Conservation (phyloP, 2,329 filamentous ascomycete genomes). For the Macrophomina tecta region DNA sequence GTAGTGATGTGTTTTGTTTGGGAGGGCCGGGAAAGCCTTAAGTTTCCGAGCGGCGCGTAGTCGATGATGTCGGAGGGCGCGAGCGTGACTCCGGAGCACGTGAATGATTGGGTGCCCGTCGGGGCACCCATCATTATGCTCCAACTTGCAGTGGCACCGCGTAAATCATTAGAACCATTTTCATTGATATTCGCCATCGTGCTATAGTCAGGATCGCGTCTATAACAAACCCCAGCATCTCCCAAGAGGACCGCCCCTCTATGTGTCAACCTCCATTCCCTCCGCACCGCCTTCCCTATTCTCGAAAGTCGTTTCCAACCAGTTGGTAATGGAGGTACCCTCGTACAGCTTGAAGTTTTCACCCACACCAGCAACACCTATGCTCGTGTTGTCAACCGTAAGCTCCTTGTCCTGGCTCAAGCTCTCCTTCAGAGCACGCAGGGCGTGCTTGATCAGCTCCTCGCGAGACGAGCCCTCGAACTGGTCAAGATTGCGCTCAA, state of each 20-base stretch:
- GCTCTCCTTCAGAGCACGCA: slow-evolving; percentile 92
- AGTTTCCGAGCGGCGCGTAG: not conserved
- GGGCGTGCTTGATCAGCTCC: slow-evolving; percentile 87
- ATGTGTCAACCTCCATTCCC: slow-evolving; percentile 62
- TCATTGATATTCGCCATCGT: slow-evolving; percentile 22
- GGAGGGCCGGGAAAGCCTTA: slow-evolving; percentile 3
- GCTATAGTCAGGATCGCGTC: slow-evolving; percentile 23
- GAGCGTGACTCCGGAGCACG: slow-evolving; percentile 23
- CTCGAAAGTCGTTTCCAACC: slow-evolving; percentile 74
- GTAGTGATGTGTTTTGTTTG: slow-evolving; percentile 26
- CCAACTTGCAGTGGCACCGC: too few relatives aligned
- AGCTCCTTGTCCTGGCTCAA: slow-evolving; percentile 96
- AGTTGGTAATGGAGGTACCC: slow-evolving; percentile 81
- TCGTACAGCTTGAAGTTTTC: slow-evolving; percentile 93
- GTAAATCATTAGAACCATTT: slow-evolving; percentile 21
- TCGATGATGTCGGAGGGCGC: slow-evolving; percentile 29
- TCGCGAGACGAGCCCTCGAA: slow-evolving; percentile 80
- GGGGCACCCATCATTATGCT: not conserved
- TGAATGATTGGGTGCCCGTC: not conserved
- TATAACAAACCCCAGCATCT: slow-evolving; percentile 4
- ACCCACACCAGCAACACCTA: slow-evolving; percentile 78
- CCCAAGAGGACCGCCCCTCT: not conserved
- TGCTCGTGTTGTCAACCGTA: slow-evolving; percentile 94
- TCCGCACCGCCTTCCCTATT: slow-evolving; percentile 51
- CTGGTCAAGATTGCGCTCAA: slow-evolving; percentile 87